Evolutionary conservation across 148 eudicot genomes (phyloP), one percentile per base, ranked within the genome.

Genomic region (Diospyros kaki): DNA sequence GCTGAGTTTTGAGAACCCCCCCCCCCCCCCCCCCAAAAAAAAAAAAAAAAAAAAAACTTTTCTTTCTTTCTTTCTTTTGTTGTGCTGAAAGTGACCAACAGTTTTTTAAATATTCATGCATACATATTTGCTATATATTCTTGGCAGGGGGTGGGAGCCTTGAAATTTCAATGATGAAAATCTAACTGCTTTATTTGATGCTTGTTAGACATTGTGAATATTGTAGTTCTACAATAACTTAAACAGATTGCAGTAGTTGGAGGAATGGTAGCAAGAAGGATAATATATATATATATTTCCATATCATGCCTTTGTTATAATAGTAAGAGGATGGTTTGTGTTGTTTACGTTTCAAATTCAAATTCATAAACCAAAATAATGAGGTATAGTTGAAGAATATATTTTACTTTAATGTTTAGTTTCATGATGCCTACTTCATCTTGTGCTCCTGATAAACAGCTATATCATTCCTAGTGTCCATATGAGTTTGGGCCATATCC

Each of bases 21-120:
- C n/a, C 56, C n/a, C n/a, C n/a, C n/a, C n/a, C n/a, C n/a, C n/a
- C n/a, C n/a, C n/a, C n/a, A n/a, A n/a, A n/a, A n/a, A n/a, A n/a
- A n/a, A n/a, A n/a, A n/a, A n/a, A n/a, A n/a, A n/a, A n/a, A 18
- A 7, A 28, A 61, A 56, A 63, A 71, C 28, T 77, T 68, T 54
- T n/a, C 12, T 28, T 45, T n/a, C 55, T 67, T 52, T 64, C 59
- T 15, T 44, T 38, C 64, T 71, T 9, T 71, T 5, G 44, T 67
- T 28, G 43, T 46, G 5, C 48, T 14, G 52, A 51, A 60, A 52
- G 52, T 18, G n/a, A 43, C 41, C 40, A 45, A 1, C 43, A 28
- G 15, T 59, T 59, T 17, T 42, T 48, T 5, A 1, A 14, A n/a
- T 71, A 3, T 60, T 8, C 66, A 18, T 60, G 53, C 55, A n/a